Evolutionary conservation across 805 yeast species (phyloP), one percentile per base, ranked within the genome.

Genomic region (Starmerella powellii): DNA sequence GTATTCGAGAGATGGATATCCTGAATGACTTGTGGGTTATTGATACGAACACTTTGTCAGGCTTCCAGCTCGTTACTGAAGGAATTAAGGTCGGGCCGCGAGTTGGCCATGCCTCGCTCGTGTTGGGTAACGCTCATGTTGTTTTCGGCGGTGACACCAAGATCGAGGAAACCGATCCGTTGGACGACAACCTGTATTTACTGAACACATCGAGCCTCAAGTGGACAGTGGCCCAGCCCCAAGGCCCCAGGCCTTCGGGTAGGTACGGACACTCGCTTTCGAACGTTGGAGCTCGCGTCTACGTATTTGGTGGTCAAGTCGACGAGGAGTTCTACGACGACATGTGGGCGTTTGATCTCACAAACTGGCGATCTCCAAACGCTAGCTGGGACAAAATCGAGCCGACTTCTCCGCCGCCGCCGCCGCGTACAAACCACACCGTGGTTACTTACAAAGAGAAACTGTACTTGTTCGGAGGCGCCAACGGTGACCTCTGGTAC

Each of bases 121-220:
- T 88, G 27, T 79, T 94, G 47, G 98, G 97, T 12, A 88, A 87
- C 57, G 97, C 97, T 1, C 91, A 80, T 56, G 86, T 91, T 34
- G 75, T 91, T 12, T 88, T 84, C 62, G 98, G 97, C 28, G 99
- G 99, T 55, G 98, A 91, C 59, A 91, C 97, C 1, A 72, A 73
- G 51, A 80, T 77, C 38, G 62, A 57, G 30, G 61, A 60, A 18
- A 79, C 86, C 28, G 85, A 80, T 56, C 76, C 74, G 43, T 78
- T 93, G 50, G 99, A 91, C 63, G 87, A 88, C 62, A 84, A 82
- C 57, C 66, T 91, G 46, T 91, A 91, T 60, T 71, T 91, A 54
- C 80, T 91, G 65, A 81, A 82, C 60, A 79, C 81, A 47, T 76
- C 79, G 38, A 75, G 87, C 1, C 66, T 74, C 48, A 77, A 78